Evolutionary conservation across 768 basidiomycete species (phyloP).

Genomic region (Infundibulicybe gibba): DNA sequence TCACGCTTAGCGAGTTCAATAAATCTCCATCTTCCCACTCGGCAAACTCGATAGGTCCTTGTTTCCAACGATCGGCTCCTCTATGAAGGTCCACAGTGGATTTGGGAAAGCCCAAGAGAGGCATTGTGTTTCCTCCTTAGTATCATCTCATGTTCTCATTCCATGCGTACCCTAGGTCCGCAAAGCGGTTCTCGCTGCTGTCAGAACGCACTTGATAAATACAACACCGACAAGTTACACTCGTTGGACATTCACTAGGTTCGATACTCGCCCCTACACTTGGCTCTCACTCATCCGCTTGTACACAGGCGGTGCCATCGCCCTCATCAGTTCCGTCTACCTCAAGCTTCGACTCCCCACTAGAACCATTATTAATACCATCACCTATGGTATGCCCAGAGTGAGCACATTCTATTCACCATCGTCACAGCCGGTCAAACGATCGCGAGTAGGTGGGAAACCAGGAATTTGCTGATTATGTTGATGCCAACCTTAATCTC

Average conservation of each 20-base stretch:
- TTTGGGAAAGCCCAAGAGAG: constrained; percentile 40
- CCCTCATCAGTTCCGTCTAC: constrained; percentile 47
- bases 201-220: background rate
- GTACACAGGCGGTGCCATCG: constrained; percentile 26
- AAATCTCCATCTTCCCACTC: no score
- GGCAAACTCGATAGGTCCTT: constrained; percentile 29
- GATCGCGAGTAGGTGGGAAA: constrained; percentile 26
- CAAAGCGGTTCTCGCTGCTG: background rate
- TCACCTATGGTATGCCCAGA: constrained; percentile 42
- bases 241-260: background rate
- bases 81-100: constrained; percentile 41
- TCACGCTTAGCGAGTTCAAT: no score
- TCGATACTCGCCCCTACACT: background rate
- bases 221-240: background rate
- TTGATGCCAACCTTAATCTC: constrained; percentile 16
- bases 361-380: constrained; percentile 25
- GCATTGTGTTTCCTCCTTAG: constrained; percentile 16
- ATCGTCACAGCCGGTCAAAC: background rate
- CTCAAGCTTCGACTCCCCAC: constrained; percentile 46
- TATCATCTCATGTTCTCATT: no score
- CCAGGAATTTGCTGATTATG: constrained; percentile 21
- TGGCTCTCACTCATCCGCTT: background rate
- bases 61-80: constrained; percentile 45
- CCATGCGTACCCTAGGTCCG: background rate
- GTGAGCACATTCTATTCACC: constrained; percentile 15